Base-by-base conservation (phyloP, 1,139 yeast genomes). In the Candida sojae region DNA sequence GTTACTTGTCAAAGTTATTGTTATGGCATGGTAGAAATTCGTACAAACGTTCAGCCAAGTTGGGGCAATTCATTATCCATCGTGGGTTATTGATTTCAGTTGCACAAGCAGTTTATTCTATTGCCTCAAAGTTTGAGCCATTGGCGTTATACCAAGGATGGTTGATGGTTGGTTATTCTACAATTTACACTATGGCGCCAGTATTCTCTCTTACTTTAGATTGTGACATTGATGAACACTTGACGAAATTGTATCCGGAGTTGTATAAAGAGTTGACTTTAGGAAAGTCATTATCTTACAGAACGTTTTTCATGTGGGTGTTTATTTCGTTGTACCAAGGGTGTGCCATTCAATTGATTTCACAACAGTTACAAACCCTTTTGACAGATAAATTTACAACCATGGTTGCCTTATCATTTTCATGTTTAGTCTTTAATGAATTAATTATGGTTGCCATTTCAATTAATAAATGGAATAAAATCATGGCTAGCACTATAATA, bases 11-110 rank as follows among this genome's bases (percentile, higher is more conserved):
- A 41, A 90, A 90, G 59, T 76, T 95, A 48, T 71, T 95, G 44
- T 77, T 95, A 44, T 95, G 99, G 99, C 99, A 95, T 64, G 99
- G 99, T 8, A 81, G 99, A 62, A 95, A 95, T 65, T 89, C 97
- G 1, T 95, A 95, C 69, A 93, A 95, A 64, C 78, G 98, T 57
- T 88, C 96, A 17, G 97, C 99, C 1, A 93, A 93, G 63, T 73
- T 95, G 51, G 91, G 97, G 0, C 99, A 93, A 64, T 93, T 95
- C 71, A 90, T 95, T 42, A 93, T 95, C 62, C 99, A 95, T 64
- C 83, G 99, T 63, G 99, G 99, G 35, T 75, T 95, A 48, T 80
- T 95, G 43, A 92, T 95, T 49, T 88, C 97, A 5, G 93, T 93
- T n/a, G 93, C 97, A 48, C 99, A 95, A 67, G 96, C 96, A 0